Evolutionary conservation across 345 rosid species (phyloP).

Genomic region (Jatropha curcas): DNA sequence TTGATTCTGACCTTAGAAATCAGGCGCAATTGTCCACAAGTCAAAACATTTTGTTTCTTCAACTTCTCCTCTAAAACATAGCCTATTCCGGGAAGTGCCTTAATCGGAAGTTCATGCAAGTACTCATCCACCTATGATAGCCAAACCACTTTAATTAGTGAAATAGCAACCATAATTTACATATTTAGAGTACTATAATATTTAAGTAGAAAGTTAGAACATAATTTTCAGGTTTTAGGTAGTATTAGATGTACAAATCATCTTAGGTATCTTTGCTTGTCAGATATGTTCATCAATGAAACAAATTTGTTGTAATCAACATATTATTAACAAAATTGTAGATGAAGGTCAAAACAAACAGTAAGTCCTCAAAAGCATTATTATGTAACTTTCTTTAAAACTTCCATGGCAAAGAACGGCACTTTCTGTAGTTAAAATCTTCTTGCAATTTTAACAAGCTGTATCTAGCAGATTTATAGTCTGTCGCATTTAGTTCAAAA

Average conservation of each 20-base stretch:
- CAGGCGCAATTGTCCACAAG: slow-evolving; percentile 74
- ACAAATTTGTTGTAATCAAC: not conserved
- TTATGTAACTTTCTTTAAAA: too few relatives aligned
- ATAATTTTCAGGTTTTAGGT: not conserved
- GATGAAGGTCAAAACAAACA: not conserved
- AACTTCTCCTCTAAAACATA: slow-evolving; percentile 75
- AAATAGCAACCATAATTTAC: not conserved
- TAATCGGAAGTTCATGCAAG: slow-evolving; percentile 65
- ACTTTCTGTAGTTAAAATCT: too few relatives aligned
- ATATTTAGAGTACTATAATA: not conserved
- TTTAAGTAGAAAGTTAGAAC: not conserved
- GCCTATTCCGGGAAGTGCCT: slow-evolving; percentile 91
- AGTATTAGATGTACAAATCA: not conserved
- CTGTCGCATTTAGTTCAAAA: too few relatives aligned
- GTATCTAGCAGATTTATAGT: too few relatives aligned
- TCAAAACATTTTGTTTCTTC: slow-evolving; percentile 57
- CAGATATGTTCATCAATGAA: not conserved
- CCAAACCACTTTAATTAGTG: slow-evolving; percentile 14
- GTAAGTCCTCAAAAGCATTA: not conserved
- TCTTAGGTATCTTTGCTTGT: not conserved
- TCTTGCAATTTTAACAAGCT: too few relatives aligned
- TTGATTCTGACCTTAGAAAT: slow-evolving; percentile 63
- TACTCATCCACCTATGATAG: slow-evolving; percentile 66
- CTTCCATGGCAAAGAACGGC: too few relatives aligned
- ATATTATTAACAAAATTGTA: not conserved